These are phyloP conservation scores for Scleroderma bovista DNA, from an alignment of 768 basidiomycete species.

Conservation along the genomic window DNA sequence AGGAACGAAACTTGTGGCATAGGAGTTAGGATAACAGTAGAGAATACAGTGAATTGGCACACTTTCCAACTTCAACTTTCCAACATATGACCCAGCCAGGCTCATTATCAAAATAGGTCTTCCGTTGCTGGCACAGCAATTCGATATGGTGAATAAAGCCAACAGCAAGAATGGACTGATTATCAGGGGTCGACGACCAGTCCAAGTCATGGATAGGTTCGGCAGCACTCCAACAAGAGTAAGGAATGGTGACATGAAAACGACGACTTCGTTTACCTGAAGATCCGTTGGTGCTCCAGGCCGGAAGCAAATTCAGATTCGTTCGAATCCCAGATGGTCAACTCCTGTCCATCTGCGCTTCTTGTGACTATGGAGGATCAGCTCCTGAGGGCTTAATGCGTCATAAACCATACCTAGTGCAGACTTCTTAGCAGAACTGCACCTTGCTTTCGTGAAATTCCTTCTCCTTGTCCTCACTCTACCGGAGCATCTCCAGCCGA, in stretches of 20 bases:
- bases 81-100: slow-evolving; percentile 75
- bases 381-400: background rate
- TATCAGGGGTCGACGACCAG: slow-evolving; percentile 89
- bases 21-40: slow-evolving; percentile 1
- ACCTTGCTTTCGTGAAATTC: slow-evolving; percentile 65
- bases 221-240: slow-evolving; percentile 17
- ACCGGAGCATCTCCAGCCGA: slow-evolving; percentile 64
- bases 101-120: slow-evolving; percentile 83
- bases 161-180: slow-evolving; percentile 86
- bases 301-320: slow-evolving; percentile 92
- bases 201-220: slow-evolving; percentile 79
- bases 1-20: slow-evolving; percentile 55
- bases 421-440: slow-evolving; percentile 90
- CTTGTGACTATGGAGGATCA: slow-evolving; percentile 48
- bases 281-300: slow-evolving; percentile 65
- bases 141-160: slow-evolving; percentile 77
- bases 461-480: slow-evolving; percentile 65
- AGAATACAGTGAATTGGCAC: slow-evolving; percentile 19
- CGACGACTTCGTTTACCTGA: slow-evolving; percentile 41
- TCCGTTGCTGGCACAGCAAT: slow-evolving; percentile 87
- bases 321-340: slow-evolving; percentile 96
- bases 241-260: background rate
- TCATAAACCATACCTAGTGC: slow-evolving; percentile 58
- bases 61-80: slow-evolving; percentile 67
- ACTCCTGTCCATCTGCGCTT: slow-evolving; percentile 57